Evolutionary conservation across 176 grass and related monocot species (phyloP), one percentile per base, ranked within the genome.

Genomic region (Oropetium thomaeum): DNA sequence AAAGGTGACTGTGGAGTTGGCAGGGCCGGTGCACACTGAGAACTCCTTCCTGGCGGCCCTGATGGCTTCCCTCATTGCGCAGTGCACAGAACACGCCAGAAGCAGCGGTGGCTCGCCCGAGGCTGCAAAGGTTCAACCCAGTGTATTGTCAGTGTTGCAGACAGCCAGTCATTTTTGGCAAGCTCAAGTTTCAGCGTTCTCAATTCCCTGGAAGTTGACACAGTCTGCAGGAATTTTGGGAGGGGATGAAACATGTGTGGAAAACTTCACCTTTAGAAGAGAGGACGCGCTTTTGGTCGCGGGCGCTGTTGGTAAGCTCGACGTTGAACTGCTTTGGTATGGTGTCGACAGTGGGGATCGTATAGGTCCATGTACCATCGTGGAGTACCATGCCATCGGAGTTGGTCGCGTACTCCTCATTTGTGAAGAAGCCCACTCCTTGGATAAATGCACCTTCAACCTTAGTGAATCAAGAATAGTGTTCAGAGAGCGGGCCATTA

Each of bases 331-430:
- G 69, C 82, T 89, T 96, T 0, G 92, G 89, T 41, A 96, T 92
- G 49, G 86, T 96, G 47, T 96, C 92, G 16, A 96, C 73, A 0
- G 89, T 92, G 2, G 92, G 92, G 62, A 92, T 79, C 77, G 92
- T 96, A 72, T 96, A 96, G 13, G 87, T 96, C 92, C 92, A 92
- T 17, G 92, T 96, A n/a, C 89, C 85, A 20, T 96, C 92, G 11
- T 74, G 70, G 48, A 92, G 51, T 32, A 86, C 80, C 81, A 96
- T 42, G 7, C 92, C 92, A 8, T 96, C 86, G 7, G 86, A 82
- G 76, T 96, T 96, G 14, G 77, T 73, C 78, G 66, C 2, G 53
- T 82, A 82, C 6, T 96, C 92, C 81, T 96, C 92, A 16, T 92
- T 82, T 37, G 90, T 76, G 52, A 92, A 96, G 86, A 96, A 96